Conservation (phyloP, 73 alveolate species). For the Paramecium sonneborni region DNA sequence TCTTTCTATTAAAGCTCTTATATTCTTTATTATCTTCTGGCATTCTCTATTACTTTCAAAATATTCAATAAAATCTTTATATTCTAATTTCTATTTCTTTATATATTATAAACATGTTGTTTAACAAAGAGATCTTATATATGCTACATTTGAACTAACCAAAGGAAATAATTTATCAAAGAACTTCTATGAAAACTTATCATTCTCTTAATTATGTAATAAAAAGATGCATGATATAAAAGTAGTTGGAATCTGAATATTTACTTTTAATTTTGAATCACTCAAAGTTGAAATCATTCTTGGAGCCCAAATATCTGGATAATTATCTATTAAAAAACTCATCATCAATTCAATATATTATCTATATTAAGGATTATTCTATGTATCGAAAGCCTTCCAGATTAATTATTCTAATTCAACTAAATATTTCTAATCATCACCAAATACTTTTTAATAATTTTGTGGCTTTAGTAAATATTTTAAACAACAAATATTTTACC, state of each 20-base stretch:
- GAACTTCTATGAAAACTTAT: background rate
- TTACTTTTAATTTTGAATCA: slow-evolving; percentile 21
- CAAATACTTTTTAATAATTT: background rate
- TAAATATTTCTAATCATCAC: background rate
- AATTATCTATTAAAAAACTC: background rate
- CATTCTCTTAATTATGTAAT: background rate
- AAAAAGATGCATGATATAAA: slow-evolving; percentile 29
- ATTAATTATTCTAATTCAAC: background rate
- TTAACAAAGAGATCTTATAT: slow-evolving; percentile 37
- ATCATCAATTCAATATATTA: slow-evolving; percentile 49
- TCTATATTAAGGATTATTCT: slow-evolving; percentile 38
- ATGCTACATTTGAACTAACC: slow-evolving; percentile 39
- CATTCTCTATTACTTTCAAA: slow-evolving; percentile 58
- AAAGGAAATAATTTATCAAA: background rate
- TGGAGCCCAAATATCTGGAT: slow-evolving; percentile 54
- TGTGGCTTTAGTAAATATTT: slow-evolving; percentile 20
- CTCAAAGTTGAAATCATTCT: slow-evolving; percentile 9
- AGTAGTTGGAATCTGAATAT: slow-evolving; percentile 3
- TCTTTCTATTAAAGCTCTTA: slow-evolving; percentile 43
- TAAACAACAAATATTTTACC: slow-evolving; percentile 34
- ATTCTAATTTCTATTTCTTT: slow-evolving; percentile 30
- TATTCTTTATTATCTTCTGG: slow-evolving; percentile 49
- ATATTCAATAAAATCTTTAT: slow-evolving; percentile 9
- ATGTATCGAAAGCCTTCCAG: slow-evolving; percentile 24
- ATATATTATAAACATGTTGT: background rate